Percentiles rank a stretch among this genome's conserved stretches.
phyloP scores from a whole-genome alignment of 2,329 filamentous ascomycete genomes.

The Aphanoascus verrucosus region DNA sequence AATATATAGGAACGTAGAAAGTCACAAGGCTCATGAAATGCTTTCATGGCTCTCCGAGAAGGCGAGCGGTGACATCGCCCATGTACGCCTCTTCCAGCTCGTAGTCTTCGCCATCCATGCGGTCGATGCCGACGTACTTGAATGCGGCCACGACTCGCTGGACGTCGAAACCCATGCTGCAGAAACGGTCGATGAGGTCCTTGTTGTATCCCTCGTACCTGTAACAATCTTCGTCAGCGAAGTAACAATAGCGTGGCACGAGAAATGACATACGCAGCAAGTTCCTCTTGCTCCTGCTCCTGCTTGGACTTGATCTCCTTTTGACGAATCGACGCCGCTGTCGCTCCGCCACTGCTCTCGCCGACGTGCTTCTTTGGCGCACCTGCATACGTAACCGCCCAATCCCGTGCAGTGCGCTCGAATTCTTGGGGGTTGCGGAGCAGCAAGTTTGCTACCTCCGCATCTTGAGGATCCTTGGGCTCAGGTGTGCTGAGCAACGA shows the following conservation, averaged over 20 bases:
- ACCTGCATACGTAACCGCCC: constrained; percentile 73
- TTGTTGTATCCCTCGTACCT: constrained; percentile 85
- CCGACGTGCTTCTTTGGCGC: constrained; percentile 53
- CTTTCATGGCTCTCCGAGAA: constrained; percentile 63
- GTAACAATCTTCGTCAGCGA: constrained; percentile 23
- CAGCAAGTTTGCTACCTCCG: constrained; percentile 86
- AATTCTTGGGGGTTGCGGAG: constrained; percentile 69
- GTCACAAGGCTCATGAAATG: background rate
- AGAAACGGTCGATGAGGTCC: constrained; percentile 70
- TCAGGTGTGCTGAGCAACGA: constrained; percentile 88
- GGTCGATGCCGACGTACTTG: constrained; percentile 67
- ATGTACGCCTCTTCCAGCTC: constrained; percentile 82
- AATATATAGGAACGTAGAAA: constrained; percentile 9
- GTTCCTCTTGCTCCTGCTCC: constrained; percentile 46
- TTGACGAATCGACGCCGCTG: constrained; percentile 43
- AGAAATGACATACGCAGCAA: constrained; percentile 43
- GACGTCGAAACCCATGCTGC: constrained; percentile 82
- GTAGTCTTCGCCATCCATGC: constrained; percentile 66
- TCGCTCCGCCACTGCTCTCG: constrained; percentile 44
- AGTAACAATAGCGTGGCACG: too few relatives aligned
- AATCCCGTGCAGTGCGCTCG: constrained; percentile 71
- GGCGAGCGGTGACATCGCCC: constrained; percentile 74
- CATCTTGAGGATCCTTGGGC: constrained; percentile 92
- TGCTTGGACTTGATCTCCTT: constrained; percentile 46
- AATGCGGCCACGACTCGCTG: constrained; percentile 80